Evolutionary conservation across 179 eudicot genomes (phyloP).

Genomic region (Gypsophila paniculata): DNA sequence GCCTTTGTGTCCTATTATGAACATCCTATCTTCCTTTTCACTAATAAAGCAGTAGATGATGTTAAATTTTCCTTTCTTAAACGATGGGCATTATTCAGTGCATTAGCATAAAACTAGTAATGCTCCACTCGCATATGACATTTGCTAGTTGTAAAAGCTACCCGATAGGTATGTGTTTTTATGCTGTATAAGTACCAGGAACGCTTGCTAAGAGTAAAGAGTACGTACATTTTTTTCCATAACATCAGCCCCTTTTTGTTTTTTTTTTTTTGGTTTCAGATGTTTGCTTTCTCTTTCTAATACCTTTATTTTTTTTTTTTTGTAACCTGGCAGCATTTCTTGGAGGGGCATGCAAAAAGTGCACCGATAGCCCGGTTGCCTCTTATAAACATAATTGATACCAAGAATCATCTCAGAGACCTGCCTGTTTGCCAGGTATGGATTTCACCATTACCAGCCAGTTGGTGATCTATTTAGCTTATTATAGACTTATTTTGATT

Average conservation of each 20-base stretch:
- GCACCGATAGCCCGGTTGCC: conserved; percentile 90
- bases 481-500: conserved; percentile 11
- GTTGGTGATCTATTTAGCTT: conserved; percentile 8
- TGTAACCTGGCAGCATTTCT: conserved; percentile 63
- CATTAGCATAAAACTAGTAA: no score
- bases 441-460: conserved; percentile 14
- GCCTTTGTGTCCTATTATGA: no score
- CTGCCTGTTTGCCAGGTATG: conserved; percentile 92
- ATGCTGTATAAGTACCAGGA: no score
- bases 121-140: no score
- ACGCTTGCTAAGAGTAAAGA: no score
- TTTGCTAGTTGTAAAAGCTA: no score
- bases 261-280: background rate
- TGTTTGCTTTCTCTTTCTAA: background rate
- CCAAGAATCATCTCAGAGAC: conserved; percentile 63
- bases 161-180: no score
- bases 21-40: no score
- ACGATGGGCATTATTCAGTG: no score
- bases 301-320: background rate
- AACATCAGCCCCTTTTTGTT: background rate
- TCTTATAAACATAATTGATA: conserved; percentile 71
- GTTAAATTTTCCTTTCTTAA: no score
- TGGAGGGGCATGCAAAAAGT: conserved; percentile 97
- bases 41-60: no score
- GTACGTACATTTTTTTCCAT: background rate